Conservation (phyloP, 148 eudicot genomes). For the Vaccinium vitisidaea region DNA sequence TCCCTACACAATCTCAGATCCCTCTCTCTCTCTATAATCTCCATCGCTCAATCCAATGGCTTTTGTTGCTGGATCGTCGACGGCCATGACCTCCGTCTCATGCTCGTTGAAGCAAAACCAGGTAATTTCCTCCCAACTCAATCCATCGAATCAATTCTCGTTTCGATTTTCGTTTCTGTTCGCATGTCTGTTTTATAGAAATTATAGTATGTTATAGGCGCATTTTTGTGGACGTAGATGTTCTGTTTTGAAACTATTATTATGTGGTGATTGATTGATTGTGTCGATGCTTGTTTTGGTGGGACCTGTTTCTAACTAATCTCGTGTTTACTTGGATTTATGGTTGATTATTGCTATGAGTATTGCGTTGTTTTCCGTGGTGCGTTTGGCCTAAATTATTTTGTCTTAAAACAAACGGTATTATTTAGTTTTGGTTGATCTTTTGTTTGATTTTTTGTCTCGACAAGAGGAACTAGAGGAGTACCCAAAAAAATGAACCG, state of each 20-base stretch:
- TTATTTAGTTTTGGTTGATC: too few relatives aligned
- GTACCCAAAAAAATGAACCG: too few relatives aligned
- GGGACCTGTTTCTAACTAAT: background rate
- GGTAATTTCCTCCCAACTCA: background rate
- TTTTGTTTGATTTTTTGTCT: too few relatives aligned
- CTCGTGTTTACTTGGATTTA: background rate
- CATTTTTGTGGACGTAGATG: background rate
- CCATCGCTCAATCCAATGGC: constrained; percentile 12
- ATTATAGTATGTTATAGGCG: background rate
- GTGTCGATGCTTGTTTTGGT: background rate
- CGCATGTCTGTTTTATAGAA: background rate
- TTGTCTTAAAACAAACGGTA: too few relatives aligned
- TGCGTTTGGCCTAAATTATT: background rate
- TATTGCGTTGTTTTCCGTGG: background rate
- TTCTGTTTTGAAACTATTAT: background rate
- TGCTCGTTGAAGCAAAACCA: constrained; percentile 16
- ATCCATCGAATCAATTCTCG: background rate
- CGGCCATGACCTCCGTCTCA: constrained; percentile 11
- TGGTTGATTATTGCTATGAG: background rate
- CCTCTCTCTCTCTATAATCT: background rate
- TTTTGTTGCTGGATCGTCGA: constrained; percentile 5
- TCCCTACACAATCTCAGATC: background rate
- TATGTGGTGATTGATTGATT: background rate
- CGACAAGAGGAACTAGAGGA: too few relatives aligned
- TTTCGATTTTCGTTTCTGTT: background rate